These are phyloP conservation scores for Ascochyta pisi DNA, from an alignment of 2,329 filamentous ascomycete species.

Conservation along the genomic window DNA sequence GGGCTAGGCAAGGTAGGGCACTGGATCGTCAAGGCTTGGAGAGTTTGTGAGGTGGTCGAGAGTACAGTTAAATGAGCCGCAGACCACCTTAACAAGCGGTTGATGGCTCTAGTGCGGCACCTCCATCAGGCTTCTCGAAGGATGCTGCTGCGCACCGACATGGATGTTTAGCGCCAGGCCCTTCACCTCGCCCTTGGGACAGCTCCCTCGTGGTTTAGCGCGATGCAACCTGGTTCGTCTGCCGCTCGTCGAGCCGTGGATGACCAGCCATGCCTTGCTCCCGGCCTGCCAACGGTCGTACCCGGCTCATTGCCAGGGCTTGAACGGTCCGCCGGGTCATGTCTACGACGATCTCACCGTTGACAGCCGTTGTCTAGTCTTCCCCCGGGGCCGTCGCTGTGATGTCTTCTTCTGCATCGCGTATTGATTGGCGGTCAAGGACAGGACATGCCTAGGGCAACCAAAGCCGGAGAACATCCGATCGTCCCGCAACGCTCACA, in stretches of 20 bases:
- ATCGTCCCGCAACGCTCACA: constrained; percentile 13
- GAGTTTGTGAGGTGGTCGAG: constrained; percentile 23
- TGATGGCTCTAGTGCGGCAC: constrained; percentile 42
- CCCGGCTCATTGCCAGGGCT: constrained; percentile 45
- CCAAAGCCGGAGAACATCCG: constrained; percentile 1
- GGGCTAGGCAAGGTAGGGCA: constrained; percentile 1
- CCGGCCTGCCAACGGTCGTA: constrained; percentile 37
- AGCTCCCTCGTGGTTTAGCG: constrained; percentile 27
- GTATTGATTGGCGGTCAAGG: background rate
- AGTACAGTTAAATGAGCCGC: constrained; percentile 17
- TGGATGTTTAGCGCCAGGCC: constrained; percentile 35
- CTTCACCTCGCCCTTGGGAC: constrained; percentile 31
- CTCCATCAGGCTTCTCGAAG: constrained; percentile 37
- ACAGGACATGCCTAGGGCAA: constrained; percentile 2
- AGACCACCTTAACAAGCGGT: constrained; percentile 33
- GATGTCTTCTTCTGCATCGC: background rate
- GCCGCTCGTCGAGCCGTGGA: constrained; percentile 42
- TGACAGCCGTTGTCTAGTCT: constrained; percentile 1
- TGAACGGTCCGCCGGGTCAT: constrained; percentile 42
- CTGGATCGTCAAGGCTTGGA: constrained; percentile 17
- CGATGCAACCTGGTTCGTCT: constrained; percentile 26
- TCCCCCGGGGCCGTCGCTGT: background rate
- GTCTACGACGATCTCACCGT: constrained; percentile 25
- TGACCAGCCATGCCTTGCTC: constrained; percentile 28
- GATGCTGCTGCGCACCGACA: constrained; percentile 33